Base-by-base conservation (phyloP, 2,329 filamentous ascomycete genomes). In the Ophiocordyceps camponoti-floridani region DNA sequence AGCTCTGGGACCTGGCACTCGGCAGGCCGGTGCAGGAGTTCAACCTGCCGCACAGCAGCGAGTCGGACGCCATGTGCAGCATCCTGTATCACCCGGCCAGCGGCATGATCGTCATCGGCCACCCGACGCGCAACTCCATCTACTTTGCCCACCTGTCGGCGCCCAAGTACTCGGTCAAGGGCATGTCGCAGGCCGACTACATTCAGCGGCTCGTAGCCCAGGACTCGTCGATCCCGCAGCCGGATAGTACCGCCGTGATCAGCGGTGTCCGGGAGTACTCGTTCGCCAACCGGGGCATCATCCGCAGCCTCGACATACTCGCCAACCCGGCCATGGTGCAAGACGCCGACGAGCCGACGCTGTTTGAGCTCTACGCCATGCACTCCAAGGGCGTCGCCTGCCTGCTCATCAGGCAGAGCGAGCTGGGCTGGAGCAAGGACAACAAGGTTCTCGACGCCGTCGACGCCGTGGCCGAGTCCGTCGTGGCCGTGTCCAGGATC, bases 381-480 rank as follows among this genome's bases (percentile, higher is more conserved):
- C 89, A 98, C 62, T 95, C 91, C 11, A 93, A 87, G 65, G 91
- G 91, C 48, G 87, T 96, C n/a, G 88, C 88, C 16, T 89, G 84
- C 54, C 61, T 96, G 44, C 79, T 79, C 50, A 78, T 98, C 59
- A 89, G 83, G 60, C 85, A 89, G 58, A 77, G 80, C 44, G 89
- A 96, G 62, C 70, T 98, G 43, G 91, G 93, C 28, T 96, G 88
- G 88, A 82, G 81, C 53, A 76, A 78, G 53, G 85, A 95, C 49
- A 89, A 87, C 63, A 94, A 93, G 67, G 84, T 94, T 44, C 68
- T 94, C 37, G 68, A 80, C 45, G 73, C 82, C 0, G 75, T 91
- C 37, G 79, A 94, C 60, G 88, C 85, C 2, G 70, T 85, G 41
- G 70, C 80, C 44, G 72, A 77, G 45, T 85, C 84, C 9, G 66